Evolutionary conservation across 2,329 filamentous ascomycete genomes (phyloP).

Genomic region (Alternaria infectoria): DNA sequence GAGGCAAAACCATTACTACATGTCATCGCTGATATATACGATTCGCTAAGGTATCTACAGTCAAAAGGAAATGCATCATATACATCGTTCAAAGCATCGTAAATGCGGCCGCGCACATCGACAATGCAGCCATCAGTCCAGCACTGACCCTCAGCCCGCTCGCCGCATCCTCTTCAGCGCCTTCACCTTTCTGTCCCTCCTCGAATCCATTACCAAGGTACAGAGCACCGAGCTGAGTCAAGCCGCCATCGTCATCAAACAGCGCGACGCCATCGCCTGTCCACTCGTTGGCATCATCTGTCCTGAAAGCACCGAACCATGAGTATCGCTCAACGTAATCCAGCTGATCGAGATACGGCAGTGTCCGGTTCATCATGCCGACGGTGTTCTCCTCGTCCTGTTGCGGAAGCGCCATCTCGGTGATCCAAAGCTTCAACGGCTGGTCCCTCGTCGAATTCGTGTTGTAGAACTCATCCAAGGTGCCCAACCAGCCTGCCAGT

Average conservation of each 20-base stretch:
- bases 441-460: slow-evolving; percentile 56
- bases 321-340: slow-evolving; percentile 52
- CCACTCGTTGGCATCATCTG: slow-evolving; percentile 44
- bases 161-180: slow-evolving; percentile 19
- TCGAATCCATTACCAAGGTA: slow-evolving; percentile 41
- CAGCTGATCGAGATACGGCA: slow-evolving; percentile 71
- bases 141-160: slow-evolving; percentile 11
- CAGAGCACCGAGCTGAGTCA: slow-evolving; percentile 41
- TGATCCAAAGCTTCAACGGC: slow-evolving; percentile 69
- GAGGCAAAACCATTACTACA: not conserved
- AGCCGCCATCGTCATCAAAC: slow-evolving; percentile 39
- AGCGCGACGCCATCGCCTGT: slow-evolving; percentile 44
- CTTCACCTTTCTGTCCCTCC: slow-evolving; percentile 41
- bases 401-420: slow-evolving; percentile 72
- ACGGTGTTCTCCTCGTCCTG: slow-evolving; percentile 65
- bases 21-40: not conserved
- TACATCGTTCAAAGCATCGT: not conserved
- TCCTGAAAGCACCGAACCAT: slow-evolving; percentile 46
- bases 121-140: slow-evolving; percentile 14
- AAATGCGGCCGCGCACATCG: slow-evolving; percentile 1
- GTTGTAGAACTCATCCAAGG: slow-evolving; percentile 60
- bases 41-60: slow-evolving; percentile 6
- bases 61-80: not conserved
- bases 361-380: slow-evolving; percentile 71
- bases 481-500: slow-evolving; percentile 69